Percentiles rank a stretch among this genome's conserved stretches.
phyloP scores from a whole-genome alignment of 192 early-diverging fungal genomes.

The Gonapodya sp. region DNA sequence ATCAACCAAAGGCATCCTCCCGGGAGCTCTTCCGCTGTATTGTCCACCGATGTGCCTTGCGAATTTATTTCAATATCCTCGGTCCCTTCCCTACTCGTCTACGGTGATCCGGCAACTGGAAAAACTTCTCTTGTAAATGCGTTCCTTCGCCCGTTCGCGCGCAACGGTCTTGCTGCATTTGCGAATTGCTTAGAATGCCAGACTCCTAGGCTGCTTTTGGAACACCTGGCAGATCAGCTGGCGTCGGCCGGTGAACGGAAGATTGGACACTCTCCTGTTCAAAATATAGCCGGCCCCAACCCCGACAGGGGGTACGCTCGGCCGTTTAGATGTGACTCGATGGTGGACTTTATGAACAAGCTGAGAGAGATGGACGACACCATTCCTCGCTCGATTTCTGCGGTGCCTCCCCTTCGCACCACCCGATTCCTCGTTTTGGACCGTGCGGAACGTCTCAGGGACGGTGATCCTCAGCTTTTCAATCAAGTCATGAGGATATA shows the following conservation, averaged over 20 bases:
- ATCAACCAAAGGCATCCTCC: not conserved
- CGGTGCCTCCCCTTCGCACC: not conserved
- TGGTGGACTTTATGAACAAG: not conserved
- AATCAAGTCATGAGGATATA: constrained; percentile 58
- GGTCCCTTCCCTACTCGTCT: constrained; percentile 36
- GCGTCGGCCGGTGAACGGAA: constrained; percentile 22
- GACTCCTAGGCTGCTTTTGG: constrained; percentile 67
- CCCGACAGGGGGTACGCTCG: not conserved
- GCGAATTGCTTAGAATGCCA: constrained; percentile 70
- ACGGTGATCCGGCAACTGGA: constrained; percentile 44
- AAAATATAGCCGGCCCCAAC: not conserved
- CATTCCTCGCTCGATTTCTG: not conserved
- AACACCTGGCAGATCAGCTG: constrained; percentile 61
- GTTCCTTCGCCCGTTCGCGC: constrained; percentile 17
- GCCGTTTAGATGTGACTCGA: not conserved
- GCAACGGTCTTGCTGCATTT: constrained; percentile 27
- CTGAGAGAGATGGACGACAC: not conserved
- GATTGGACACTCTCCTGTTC: not conserved
- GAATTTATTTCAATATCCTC: not conserved
- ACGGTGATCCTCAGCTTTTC: constrained; percentile 55
- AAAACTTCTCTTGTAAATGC: constrained; percentile 38
- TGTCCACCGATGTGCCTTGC: not conserved
- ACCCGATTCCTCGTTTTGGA: constrained; percentile 55
- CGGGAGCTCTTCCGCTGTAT: not conserved
- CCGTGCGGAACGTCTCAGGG: constrained; percentile 67